Base-by-base conservation (phyloP, 192 early-diverging fungal genomes). In the Haplosporangium gracile region DNA sequence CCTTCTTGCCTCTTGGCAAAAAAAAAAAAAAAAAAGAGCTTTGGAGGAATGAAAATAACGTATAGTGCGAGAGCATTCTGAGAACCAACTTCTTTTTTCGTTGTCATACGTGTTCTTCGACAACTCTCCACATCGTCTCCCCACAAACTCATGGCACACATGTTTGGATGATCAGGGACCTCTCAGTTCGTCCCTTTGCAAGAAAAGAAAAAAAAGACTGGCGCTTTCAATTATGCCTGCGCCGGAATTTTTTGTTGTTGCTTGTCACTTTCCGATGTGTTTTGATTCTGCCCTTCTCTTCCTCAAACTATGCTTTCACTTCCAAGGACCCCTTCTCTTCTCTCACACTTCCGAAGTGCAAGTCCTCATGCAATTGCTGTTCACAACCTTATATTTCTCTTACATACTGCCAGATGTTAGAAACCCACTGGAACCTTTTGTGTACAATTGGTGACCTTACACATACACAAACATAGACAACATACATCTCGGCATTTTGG, bases 91-190 rank as follows among this genome's bases (percentile, higher is more conserved):
- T 60, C 8, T 60, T 26, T n/a, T 60, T 60, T 11, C 11, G 11
- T 65, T 29, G 10, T 29, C 13, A 32, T 65, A 65, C 60, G 26
- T 65, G n/a, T 9, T 26, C 24, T 15, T 24, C 29, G 32, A 65
- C 11, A 1, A 45, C 43, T 45, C 60, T 65, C 60, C 60, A 65
- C 60, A 65, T 29, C 60, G 8, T 29, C 60, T 65, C 60, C 60
- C 60, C 60, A 65, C 60, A 65, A 65, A 32, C 32, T 65, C 60
- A 65, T 65, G 1, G 29, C 11, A 65, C 60, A 63, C 60, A 63
- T 63, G 60, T 65, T 65, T 65, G 60, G 60, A 26, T 29, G 60
- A 65, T 65, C 60, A 65, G 60, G 60, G 29, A 65, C 60, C 60
- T 13, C 26, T n/a, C 24, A 53, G 9, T 49, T 5, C 16, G 47